Evolutionary conservation across 768 basidiomycete genomes (phyloP).

Genomic region (Suillus alpinus): DNA sequence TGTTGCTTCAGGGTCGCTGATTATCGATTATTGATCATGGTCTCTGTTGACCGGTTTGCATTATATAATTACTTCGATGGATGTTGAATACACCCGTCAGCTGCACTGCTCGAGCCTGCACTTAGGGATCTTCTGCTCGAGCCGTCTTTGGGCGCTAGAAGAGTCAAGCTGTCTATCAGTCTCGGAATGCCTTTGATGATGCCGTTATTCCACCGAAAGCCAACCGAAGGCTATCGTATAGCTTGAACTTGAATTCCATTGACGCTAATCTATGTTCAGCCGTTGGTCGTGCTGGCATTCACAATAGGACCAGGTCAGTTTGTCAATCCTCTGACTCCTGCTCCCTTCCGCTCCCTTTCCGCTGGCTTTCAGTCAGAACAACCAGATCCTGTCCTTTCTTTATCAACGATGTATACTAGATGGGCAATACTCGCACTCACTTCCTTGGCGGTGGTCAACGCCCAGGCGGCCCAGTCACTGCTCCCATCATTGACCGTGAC

Average conservation of each 20-base stretch:
- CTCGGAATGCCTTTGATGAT: not conserved
- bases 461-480: slow-evolving; percentile 4
- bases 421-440: not conserved
- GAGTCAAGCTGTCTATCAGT: not conserved
- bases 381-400: not conserved
- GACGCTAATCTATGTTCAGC: not conserved
- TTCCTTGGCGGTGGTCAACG: not conserved
- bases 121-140: not conserved
- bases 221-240: not conserved
- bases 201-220: not conserved
- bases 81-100: no score
- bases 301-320: not conserved
- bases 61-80: no score
- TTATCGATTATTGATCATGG: no score
- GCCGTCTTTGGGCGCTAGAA: not conserved
- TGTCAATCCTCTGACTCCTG: not conserved
- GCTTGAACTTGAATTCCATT: not conserved
- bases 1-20: no score
- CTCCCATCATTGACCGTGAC: not conserved
- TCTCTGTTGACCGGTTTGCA: no score
- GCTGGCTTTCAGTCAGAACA: not conserved
- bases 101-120: not conserved
- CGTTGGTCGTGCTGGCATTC: not conserved
- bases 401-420: not conserved
- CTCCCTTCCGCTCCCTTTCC: not conserved